These are phyloP conservation scores for Marchantia paleacea DNA, from an alignment of 225 moss, liverwort and hornwort species.

Conservation along the genomic window DNA sequence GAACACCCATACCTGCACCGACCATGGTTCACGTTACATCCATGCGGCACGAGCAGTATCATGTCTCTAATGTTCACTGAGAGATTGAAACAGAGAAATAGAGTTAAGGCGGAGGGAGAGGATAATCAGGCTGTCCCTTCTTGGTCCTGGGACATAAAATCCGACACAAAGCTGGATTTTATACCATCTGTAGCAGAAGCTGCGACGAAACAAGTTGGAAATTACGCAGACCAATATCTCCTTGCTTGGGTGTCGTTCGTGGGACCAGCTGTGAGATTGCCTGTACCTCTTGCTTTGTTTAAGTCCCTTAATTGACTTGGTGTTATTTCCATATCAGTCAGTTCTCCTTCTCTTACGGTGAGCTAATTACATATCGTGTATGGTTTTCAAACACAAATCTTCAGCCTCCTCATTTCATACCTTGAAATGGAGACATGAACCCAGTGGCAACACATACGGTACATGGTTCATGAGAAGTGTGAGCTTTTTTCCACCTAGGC, in stretches of 20 bases:
- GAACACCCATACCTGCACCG: slow-evolving; percentile 80
- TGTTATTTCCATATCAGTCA: neutral
- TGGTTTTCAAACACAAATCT: no score
- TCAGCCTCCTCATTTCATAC: no score
- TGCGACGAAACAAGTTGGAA: slow-evolving; percentile 1
- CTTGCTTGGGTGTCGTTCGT: slow-evolving; percentile 73
- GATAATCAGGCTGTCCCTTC: neutral
- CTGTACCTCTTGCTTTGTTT: slow-evolving; percentile 51
- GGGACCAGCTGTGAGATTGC: slow-evolving; percentile 60
- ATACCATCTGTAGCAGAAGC: neutral
- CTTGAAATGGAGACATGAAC: no score
- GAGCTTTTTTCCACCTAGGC: no score
- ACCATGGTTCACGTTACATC: slow-evolving; percentile 87
- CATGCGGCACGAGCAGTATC: slow-evolving; percentile 79
- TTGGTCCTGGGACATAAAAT: neutral
- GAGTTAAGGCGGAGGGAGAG: neutral
- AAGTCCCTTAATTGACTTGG: slow-evolving; percentile 14
- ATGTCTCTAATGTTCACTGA: slow-evolving; percentile 61
- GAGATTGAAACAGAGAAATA: neutral
- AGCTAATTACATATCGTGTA: no score
- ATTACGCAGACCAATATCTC: slow-evolving; percentile 43
- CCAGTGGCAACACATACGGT: no score
- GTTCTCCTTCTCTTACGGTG: no score
- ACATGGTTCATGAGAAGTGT: no score
- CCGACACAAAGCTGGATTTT: neutral